These are phyloP conservation scores for Pythium insidiosum DNA, from an alignment of 352 stramenopile species.

Conservation along the genomic window DNA sequence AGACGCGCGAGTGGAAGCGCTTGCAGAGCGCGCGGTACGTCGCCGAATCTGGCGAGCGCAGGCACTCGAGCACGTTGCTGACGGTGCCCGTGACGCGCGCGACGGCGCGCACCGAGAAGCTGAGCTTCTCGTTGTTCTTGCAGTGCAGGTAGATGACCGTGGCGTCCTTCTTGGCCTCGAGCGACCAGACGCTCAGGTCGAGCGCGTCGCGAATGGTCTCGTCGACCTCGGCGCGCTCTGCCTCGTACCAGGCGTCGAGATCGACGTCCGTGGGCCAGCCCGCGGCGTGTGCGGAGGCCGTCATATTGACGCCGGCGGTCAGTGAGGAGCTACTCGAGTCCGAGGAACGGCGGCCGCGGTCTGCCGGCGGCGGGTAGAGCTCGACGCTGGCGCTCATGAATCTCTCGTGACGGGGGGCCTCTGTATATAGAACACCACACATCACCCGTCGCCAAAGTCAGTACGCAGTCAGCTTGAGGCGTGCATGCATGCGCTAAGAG, in stretches of 20 bases:
- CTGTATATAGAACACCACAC: too few species aligned
- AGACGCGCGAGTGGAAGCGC: conserved; percentile 62
- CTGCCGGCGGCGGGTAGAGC: too few species aligned
- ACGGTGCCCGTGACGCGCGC: conserved; percentile 59
- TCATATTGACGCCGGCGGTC: too few species aligned
- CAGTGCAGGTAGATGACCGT: conserved; percentile 67
- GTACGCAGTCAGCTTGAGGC: too few species aligned
- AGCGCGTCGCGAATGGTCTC: conserved; percentile 52
- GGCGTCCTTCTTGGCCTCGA: conserved; percentile 59
- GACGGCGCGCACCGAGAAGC: conserved; percentile 64
- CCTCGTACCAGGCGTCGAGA: conserved; percentile 67
- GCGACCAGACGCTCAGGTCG: conserved; percentile 69
- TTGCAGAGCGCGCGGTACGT: conserved; percentile 66
- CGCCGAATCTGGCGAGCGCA: conserved; percentile 52
- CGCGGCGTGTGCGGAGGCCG: conserved; percentile 4
- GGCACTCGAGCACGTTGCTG: conserved; percentile 68
- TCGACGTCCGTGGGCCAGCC: conserved; percentile 71
- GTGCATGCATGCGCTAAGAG: too few species aligned
- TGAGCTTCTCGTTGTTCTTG: conserved; percentile 78
- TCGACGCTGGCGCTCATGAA: too few species aligned
- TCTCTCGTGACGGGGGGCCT: too few species aligned
- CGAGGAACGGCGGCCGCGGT: too few species aligned
- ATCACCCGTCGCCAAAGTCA: too few species aligned
- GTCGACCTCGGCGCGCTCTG: conserved; percentile 60
- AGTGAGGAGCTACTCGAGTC: too few species aligned